Conservation (phyloP, 257 asterid species). For the Ocimum tenuiflorum region DNA sequence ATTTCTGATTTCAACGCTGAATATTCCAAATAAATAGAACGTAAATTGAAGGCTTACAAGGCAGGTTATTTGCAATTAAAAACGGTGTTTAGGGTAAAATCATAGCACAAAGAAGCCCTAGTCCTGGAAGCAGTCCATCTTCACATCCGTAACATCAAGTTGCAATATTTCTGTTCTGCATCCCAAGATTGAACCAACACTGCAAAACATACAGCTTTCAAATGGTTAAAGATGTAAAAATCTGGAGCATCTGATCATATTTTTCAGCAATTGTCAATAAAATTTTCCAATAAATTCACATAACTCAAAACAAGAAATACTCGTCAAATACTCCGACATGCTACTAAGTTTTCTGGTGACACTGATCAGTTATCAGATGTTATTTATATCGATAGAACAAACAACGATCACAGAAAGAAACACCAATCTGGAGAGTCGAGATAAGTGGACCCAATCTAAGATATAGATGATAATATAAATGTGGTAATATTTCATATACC, state of each 20-base stretch:
- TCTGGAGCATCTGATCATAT: too few species aligned
- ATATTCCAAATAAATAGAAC: background rate
- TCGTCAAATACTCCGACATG: too few species aligned
- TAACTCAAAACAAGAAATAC: background rate
- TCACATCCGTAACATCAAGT: slow-evolving; percentile 94
- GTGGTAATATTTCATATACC: slow-evolving; percentile 47
- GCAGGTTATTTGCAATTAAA: too few species aligned
- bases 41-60: background rate
- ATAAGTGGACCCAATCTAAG: background rate
- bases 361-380: too few species aligned
- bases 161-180: slow-evolving; percentile 96
- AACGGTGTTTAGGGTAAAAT: too few species aligned
- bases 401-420: background rate
- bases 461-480: background rate
- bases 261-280: background rate
- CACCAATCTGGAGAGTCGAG: background rate
- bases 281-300: background rate
- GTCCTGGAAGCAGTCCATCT: slow-evolving; percentile 80
- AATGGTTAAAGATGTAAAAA: too few species aligned
- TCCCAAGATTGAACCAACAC: slow-evolving; percentile 79
- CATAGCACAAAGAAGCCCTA: background rate
- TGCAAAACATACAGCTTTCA: slow-evolving; percentile 30
- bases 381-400: too few species aligned
- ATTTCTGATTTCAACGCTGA: too few species aligned
- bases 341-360: too few species aligned